Conservation (phyloP, 1,139 yeast species). For the Zygoascus sp. region DNA sequence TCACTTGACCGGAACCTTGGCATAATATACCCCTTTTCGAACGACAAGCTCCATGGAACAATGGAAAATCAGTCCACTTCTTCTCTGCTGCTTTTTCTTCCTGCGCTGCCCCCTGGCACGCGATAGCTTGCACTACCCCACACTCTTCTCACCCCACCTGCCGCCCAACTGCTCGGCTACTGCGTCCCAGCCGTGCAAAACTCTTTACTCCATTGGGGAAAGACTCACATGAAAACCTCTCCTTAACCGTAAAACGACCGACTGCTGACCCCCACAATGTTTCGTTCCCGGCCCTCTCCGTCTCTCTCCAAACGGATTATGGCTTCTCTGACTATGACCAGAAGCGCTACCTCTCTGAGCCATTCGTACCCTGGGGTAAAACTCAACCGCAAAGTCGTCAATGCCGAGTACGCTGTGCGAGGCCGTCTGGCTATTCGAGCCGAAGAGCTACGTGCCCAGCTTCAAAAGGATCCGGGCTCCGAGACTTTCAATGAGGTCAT, state of each 20-base stretch:
- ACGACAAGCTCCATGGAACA: too few relatives aligned
- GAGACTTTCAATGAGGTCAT: conserved; percentile 76
- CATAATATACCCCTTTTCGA: too few relatives aligned
- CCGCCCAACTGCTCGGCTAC: too few relatives aligned
- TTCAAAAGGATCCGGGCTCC: conserved; percentile 50
- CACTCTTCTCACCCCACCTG: neutral
- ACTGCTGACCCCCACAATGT: neutral
- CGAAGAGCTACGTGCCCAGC: conserved; percentile 64
- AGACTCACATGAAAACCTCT: neutral
- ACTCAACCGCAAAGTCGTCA: conserved; percentile 67
- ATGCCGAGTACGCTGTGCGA: conserved; percentile 92
- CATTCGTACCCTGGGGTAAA: conserved; percentile 35
- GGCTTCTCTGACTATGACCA: neutral
- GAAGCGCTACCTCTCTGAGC: neutral
- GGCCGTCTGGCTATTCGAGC: conserved; percentile 93
- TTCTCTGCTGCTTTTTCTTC: too few relatives aligned
- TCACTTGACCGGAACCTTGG: too few relatives aligned
- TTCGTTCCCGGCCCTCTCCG: neutral
- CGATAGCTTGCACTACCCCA: too few relatives aligned
- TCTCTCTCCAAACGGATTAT: neutral
- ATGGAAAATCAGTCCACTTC: too few relatives aligned
- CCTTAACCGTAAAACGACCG: neutral
- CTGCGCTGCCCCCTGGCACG: too few relatives aligned
- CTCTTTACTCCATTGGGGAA: neutral
- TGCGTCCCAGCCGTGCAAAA: neutral